Evolutionary conservation across 345 rosid species (phyloP), one percentile per base, ranked within the genome.

Genomic region (Brassica incana): DNA sequence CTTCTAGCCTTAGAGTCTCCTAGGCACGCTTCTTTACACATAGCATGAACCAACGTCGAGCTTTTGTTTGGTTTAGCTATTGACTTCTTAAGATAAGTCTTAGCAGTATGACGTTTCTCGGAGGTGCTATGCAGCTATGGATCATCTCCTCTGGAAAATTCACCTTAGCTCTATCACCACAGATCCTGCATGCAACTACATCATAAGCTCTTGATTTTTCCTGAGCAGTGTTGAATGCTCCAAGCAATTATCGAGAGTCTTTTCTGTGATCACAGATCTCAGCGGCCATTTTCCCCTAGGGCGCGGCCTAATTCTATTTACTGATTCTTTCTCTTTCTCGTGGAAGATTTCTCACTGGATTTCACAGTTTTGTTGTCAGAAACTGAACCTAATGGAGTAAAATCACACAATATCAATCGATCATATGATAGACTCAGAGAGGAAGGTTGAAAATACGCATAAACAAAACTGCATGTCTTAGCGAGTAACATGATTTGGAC

Each of bases 271-370:
- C 98, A 81, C 99, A 95, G 68, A 92, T 95, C 88, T 94, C 98
- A 75, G 98, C 97, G 18, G 98, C 98, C 98, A 82, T 88, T 33
- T 94, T 0, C 95, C 97, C 95, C 97, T 89, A 20, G 98, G 97
- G 0, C 98, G 97, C 84, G 90, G 97, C 80, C 98, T 82, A 35
- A 94, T 92, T 50, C 98, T 97, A n/a, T 83, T 38, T 85, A 94
- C 76, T 86, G 97, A 75, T 90, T 94, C 90, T 94, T 94, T 77
- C 98, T 90, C 91, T 91, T 92, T 77, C 92, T 88, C 82, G 85
- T 91, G 4, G 86, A 83, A 29, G 90, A 86, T 69, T 85, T 90
- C 86, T 92, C 94, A 43, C 80, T 84, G 89, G 78, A 83, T 71
- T 85, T 91, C 71, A 69, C 80, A 5, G 84, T 5, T 71, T 81